phyloP scores from a whole-genome alignment of 495 filamentous ascomycete genomes.

The Daldinia loculata region DNA sequence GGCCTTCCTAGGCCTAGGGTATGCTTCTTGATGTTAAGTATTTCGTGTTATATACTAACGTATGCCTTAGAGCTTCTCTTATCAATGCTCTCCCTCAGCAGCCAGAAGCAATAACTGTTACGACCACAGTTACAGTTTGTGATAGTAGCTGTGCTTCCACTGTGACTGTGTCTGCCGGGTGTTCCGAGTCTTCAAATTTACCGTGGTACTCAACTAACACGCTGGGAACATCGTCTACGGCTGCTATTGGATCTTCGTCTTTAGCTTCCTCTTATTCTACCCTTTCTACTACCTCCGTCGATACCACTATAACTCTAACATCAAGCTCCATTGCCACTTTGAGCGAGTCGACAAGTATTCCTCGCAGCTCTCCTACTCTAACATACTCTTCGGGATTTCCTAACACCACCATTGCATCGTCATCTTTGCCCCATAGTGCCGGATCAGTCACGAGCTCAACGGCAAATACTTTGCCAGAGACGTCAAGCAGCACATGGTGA shows the following conservation, averaged over 20 bases:
- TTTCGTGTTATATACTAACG: conserved; percentile 20
- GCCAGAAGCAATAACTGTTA: conserved; percentile 34
- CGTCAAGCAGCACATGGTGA: conserved; percentile 32
- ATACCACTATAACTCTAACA: conserved; percentile 14
- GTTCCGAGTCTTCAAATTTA: conserved; percentile 23
- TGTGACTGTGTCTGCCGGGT: conserved; percentile 40
- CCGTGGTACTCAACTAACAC: conserved; percentile 32
- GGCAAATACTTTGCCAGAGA: neutral
- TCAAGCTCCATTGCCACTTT: conserved; percentile 15
- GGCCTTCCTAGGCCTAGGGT: conserved; percentile 41
- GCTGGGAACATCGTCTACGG: conserved; percentile 13
- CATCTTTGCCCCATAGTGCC: conserved; percentile 8
- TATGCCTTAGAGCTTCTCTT: conserved; percentile 24
- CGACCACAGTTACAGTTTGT: conserved; percentile 40
- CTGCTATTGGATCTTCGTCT: conserved; percentile 11
- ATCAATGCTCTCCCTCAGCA: conserved; percentile 32
- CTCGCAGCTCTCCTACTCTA: conserved; percentile 6
- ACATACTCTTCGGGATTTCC: neutral
- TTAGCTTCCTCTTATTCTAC: neutral
- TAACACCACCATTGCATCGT: neutral
- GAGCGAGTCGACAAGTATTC: conserved; percentile 13
- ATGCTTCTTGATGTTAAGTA: neutral
- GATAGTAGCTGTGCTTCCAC: conserved; percentile 40
- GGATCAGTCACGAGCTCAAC: conserved; percentile 15
- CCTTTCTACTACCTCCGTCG: neutral